These are phyloP conservation scores for Croton setiger DNA, from an alignment of 441 rosid genomes.

Conservation along the genomic window DNA sequence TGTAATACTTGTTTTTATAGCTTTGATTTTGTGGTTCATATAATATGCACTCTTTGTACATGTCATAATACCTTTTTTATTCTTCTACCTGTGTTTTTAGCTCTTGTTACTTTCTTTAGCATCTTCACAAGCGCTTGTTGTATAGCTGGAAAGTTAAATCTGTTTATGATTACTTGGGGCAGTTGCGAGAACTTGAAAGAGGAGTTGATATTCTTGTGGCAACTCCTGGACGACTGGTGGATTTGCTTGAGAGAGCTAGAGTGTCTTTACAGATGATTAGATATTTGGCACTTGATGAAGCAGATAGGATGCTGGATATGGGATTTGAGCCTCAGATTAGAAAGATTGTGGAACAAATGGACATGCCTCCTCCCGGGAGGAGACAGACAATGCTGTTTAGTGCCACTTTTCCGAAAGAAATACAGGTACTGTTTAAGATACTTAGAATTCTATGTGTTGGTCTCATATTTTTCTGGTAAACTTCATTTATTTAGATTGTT, in stretches of 20 bases:
- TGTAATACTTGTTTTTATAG: neutral
- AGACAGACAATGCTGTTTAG: constrained; percentile 92
- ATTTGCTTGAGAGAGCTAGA: constrained; percentile 92
- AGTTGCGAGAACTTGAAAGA: constrained; percentile 86
- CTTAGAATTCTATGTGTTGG: neutral
- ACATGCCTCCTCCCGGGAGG: constrained; percentile 84
- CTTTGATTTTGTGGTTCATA: neutral
- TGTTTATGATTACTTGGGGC: constrained; percentile 33
- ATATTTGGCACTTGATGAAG: constrained; percentile 87
- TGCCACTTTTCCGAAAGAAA: constrained; percentile 95
- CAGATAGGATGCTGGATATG: constrained; percentile 96
- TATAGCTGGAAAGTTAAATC: neutral
- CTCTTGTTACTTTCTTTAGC: neutral
- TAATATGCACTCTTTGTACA: neutral
- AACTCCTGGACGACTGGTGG: constrained; percentile 88
- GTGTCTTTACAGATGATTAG: constrained; percentile 87
- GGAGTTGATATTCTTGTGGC: constrained; percentile 97
- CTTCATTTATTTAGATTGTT: neutral
- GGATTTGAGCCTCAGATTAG: constrained; percentile 97
- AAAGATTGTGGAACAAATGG: constrained; percentile 90
- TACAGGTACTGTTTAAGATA: constrained; percentile 53
- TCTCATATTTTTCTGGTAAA: neutral
- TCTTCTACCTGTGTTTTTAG: constrained; percentile 1
- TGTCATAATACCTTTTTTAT: neutral
- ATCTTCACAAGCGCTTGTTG: neutral